Percentiles rank a stretch among this genome's conserved stretches.
Evolutionary conservation across 2,329 filamentous ascomycete genomes (phyloP).

Genomic region (Aspergillus transmontanensis): DNA sequence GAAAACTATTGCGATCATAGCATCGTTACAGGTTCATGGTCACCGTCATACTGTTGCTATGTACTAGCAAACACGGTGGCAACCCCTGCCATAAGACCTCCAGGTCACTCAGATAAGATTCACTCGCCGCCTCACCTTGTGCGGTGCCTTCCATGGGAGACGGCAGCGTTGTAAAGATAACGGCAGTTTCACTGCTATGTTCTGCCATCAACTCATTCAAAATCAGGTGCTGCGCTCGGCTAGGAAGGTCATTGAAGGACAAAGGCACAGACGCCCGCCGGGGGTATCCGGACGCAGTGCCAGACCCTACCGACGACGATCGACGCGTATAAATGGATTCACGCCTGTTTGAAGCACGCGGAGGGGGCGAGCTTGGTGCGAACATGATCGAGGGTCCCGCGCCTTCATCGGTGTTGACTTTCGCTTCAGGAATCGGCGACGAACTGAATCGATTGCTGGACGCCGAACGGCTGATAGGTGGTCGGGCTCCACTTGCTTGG

Average conservation of each 20-base stretch:
- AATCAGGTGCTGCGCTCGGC: constrained; percentile 81
- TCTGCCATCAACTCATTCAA: constrained; percentile 79
- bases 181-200: constrained; percentile 70
- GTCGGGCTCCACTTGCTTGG: constrained; percentile 23
- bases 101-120: constrained; percentile 75
- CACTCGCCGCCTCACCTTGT: constrained; percentile 67
- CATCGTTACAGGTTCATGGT: constrained; percentile 51
- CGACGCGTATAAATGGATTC: constrained; percentile 44
- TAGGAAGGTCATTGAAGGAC: constrained; percentile 84
- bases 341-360: constrained; percentile 28
- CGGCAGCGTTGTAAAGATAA: constrained; percentile 80
- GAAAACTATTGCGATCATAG: constrained; percentile 4
- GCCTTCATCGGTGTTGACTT: constrained; percentile 65
- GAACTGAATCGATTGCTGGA: constrained; percentile 64
- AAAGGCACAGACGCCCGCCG: constrained; percentile 67
- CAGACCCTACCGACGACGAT: constrained; percentile 24
- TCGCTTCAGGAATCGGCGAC: constrained; percentile 70
- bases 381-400: constrained; percentile 76
- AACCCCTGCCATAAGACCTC: constrained; percentile 76
- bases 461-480: constrained; percentile 31
- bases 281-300: constrained; percentile 50
- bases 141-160: constrained; percentile 78
- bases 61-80: constrained; percentile 75
- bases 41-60: constrained; percentile 89
- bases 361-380: constrained; percentile 50